These are phyloP conservation scores for Trifolium fragiferum DNA, from an alignment of 306 rosid species.

Conservation along the genomic window DNA sequence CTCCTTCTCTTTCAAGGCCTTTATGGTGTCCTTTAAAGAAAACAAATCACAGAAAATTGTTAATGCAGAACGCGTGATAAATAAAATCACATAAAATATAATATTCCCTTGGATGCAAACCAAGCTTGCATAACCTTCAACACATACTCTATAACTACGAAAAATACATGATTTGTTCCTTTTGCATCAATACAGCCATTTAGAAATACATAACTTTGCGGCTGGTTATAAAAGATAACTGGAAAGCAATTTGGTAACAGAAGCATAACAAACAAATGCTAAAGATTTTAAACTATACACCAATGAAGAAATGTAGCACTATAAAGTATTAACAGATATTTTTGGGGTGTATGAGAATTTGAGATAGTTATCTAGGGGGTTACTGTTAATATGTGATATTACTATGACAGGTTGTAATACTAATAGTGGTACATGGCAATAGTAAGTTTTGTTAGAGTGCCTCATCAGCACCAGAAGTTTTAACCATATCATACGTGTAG, in stretches of 20 bases:
- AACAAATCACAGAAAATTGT: slow-evolving; percentile 38
- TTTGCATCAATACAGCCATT: slow-evolving; percentile 6
- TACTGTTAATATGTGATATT: background rate
- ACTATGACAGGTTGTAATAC: background rate
- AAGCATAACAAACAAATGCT: background rate
- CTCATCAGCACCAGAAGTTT: background rate
- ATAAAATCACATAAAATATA: background rate
- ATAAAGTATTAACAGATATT: background rate
- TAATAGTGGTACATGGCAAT: background rate
- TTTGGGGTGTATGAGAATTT: background rate
- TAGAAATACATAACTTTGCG: background rate
- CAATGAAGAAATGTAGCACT: background rate
- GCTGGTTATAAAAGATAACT: background rate
- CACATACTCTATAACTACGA: background rate
- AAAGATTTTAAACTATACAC: slow-evolving; percentile 4
- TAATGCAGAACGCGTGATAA: slow-evolving; percentile 31
- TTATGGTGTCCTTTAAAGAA: slow-evolving; percentile 70
- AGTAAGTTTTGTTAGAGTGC: background rate
- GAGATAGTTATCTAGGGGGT: background rate
- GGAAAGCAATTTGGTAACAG: slow-evolving; percentile 16
- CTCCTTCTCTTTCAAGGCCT: slow-evolving; percentile 71
- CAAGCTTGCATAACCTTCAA: slow-evolving; percentile 33
- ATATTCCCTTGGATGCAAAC: slow-evolving; percentile 24
- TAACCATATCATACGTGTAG: background rate
- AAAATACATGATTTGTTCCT: background rate